Evolutionary conservation across 1,284 basidiomycete species (phyloP), one percentile per base, ranked within the genome.

Genomic region (Nidula niveotomentosa): DNA sequence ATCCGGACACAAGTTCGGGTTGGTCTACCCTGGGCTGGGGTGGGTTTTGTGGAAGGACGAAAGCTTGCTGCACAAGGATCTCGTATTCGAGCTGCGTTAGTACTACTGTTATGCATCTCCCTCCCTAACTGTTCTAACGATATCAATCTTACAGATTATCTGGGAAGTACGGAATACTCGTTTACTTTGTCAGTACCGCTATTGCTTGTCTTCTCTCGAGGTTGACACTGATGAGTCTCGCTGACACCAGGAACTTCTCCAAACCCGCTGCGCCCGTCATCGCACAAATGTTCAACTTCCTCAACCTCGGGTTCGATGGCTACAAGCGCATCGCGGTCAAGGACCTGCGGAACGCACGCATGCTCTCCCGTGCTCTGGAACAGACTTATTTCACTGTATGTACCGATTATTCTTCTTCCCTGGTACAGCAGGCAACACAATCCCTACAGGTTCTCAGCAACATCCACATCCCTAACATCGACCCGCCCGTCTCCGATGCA

Each of bases 271-370:
- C 83, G 46, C 84, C 87, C 36, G 80, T 90, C 60, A 75, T 90
- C 37, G 82, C 77, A 1, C 86, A 89, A 66, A 85, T 88, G 79
- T 91, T 83, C 76, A 88, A 87, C 65, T 84, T 86, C 72, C 67
- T 86, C 52, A 84, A 85, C 61, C 77, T 86, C 47, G 72, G 72
- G 5, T 70, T 72, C 45, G 69, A 71, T 2, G 72, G 72, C 2
- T 73, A 72, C 56, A 67, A 62, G 47, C 63, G 60, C 39, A 70
- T 73, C 34, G 69, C 84, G 53, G 51, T 79, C 71, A 78, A 76
- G 66, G 84, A 90, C 63, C 72, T 90, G 13, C 70, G 78, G 58
- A 90, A 90, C 57, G 80, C 83, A 1, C 78, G 89, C 34, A 68
- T 89, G 57, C 74, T 91, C 36, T 83, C 85, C 2, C 77, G 83